Evolutionary conservation across 2,329 filamentous ascomycete genomes (phyloP).

Genomic region (Colletotrichum camelliae): DNA sequence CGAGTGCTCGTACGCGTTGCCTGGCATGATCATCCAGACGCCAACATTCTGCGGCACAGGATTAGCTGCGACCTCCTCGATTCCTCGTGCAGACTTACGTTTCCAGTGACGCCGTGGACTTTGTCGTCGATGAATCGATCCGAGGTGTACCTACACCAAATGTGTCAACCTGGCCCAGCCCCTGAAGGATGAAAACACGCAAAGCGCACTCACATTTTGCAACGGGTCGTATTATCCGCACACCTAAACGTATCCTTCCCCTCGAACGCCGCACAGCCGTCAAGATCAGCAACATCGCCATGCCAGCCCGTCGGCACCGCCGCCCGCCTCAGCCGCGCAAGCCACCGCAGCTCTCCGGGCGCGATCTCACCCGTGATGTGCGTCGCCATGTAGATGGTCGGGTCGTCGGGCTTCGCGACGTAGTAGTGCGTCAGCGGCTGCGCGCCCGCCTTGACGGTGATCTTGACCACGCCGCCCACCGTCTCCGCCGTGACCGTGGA

Average conservation of each 20-base stretch:
- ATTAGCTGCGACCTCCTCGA: conserved; percentile 20
- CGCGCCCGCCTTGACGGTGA: conserved; percentile 25
- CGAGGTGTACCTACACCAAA: conserved; percentile 49
- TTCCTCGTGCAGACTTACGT: conserved; percentile 21
- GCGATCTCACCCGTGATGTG: conserved; percentile 28
- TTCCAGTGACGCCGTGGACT: conserved; percentile 49
- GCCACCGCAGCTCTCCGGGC: conserved; percentile 27
- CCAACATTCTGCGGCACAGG: conserved; percentile 30
- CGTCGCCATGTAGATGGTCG: conserved; percentile 30
- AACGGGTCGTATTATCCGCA: conserved; percentile 15
- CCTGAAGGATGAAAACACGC: background rate
- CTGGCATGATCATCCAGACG: conserved; percentile 54
- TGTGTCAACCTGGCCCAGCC: background rate
- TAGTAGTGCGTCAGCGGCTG: conserved; percentile 29
- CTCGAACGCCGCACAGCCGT: conserved; percentile 26
- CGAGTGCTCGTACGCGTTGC: conserved; percentile 57
- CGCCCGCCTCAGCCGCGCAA: conserved; percentile 23
- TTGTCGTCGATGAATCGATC: conserved; percentile 66
- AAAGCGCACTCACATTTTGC: conserved; percentile 1
- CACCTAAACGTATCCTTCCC: conserved; percentile 24
- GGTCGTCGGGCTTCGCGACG: conserved; percentile 24
- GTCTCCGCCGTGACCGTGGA: conserved; percentile 27
- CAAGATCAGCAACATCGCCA: conserved; percentile 25
- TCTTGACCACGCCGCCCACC: conserved; percentile 23
- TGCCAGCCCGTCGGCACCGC: conserved; percentile 26